Conservation (phyloP, 73 alveolate genomes). For the Breviolum minutum region DNA sequence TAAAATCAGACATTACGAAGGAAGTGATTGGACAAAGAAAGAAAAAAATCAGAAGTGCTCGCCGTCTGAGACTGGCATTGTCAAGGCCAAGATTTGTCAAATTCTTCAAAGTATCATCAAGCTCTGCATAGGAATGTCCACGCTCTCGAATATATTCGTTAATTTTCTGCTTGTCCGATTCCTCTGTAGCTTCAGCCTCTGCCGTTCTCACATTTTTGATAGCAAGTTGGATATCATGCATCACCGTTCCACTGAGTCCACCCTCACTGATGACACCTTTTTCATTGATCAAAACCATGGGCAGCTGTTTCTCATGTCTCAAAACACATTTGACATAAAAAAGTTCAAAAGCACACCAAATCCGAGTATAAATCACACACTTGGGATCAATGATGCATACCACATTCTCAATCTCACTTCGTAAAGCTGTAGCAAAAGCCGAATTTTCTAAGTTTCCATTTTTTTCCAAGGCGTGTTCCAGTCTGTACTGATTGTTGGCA, state of each 20-base stretch:
- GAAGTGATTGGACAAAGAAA: not conserved
- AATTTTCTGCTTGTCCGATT: not conserved
- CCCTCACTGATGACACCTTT: constrained; percentile 51
- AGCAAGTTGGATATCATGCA: constrained; percentile 13
- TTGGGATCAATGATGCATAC: constrained; percentile 9
- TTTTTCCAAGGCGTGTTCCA: constrained; percentile 27
- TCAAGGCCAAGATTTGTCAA: not conserved
- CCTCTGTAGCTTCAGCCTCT: not conserved
- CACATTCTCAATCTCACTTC: not conserved
- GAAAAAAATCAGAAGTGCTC: not conserved
- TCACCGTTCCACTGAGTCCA: not conserved
- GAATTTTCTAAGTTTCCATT: constrained; percentile 18
- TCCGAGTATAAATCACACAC: constrained; percentile 20
- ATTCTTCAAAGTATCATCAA: constrained; percentile 8
- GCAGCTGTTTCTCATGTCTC: not conserved
- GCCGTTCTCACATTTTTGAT: constrained; percentile 4
- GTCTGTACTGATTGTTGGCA: constrained; percentile 59
- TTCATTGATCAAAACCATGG: constrained; percentile 8
- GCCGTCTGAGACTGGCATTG: not conserved
- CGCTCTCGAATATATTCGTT: not conserved
- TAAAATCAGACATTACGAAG: not conserved
- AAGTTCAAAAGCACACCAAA: constrained; percentile 66
- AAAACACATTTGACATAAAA: constrained; percentile 27
- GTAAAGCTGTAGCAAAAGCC: constrained; percentile 25
- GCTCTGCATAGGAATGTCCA: not conserved